phyloP scores from a whole-genome alignment of 225 moss, liverwort and hornwort genomes.

The Sphagnum contortum region DNA sequence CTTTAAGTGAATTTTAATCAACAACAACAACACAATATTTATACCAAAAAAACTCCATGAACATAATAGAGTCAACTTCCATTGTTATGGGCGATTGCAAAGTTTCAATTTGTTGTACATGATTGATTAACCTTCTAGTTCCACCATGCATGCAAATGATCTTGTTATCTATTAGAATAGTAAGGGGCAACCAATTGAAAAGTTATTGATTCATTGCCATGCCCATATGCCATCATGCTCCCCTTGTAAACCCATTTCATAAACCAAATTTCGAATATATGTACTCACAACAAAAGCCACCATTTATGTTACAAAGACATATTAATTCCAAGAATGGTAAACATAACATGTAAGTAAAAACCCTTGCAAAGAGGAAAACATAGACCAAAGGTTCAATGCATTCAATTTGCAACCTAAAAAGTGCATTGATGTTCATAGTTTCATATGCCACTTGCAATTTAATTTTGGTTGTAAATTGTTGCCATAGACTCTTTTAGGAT shows the following conservation, averaged over 20 bases:
- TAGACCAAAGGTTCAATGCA: slow-evolving; percentile 76
- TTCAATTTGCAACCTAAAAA: slow-evolving; percentile 83
- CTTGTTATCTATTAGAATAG: slow-evolving; percentile 71
- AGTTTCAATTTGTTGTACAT: slow-evolving; percentile 72
- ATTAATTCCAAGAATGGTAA: no score
- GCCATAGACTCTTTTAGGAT: no score
- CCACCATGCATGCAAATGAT: slow-evolving; percentile 94
- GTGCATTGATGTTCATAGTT: slow-evolving; percentile 77
- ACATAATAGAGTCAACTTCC: slow-evolving; percentile 81
- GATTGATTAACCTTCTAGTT: slow-evolving; percentile 83
- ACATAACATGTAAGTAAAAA: no score
- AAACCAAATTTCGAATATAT: neutral
- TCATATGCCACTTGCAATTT: slow-evolving; percentile 22
- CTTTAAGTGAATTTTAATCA: no score
- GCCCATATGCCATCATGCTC: slow-evolving; percentile 84
- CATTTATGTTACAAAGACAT: no score
- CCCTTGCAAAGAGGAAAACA: neutral
- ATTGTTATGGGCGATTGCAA: slow-evolving; percentile 76
- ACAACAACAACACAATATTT: no score
- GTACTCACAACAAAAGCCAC: neutral
- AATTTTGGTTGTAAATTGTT: no score
- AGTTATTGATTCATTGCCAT: slow-evolving; percentile 82
- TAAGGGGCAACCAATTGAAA: slow-evolving; percentile 81
- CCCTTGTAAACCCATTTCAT: slow-evolving; percentile 29
- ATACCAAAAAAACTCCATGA: slow-evolving; percentile 85